Base-by-base conservation (phyloP, 2,329 filamentous ascomycete genomes). In the Stachybotrys echinatus region DNA sequence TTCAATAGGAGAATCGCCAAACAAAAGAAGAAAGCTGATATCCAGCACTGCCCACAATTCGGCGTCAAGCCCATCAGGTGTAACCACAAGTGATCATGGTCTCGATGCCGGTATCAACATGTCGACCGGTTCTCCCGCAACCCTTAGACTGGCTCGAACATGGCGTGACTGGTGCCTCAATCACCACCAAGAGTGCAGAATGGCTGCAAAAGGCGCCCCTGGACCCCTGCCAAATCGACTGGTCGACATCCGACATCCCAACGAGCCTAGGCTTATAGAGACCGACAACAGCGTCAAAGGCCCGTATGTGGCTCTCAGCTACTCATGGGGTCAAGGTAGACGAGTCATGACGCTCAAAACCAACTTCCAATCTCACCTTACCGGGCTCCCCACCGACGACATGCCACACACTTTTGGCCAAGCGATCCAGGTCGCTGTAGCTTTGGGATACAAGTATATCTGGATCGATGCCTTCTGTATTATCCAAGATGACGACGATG, bases 401-500 rank as follows among this genome's bases (percentile, higher is more conserved):
- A 17, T 52, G 1, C 52, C 52, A 8, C 38, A 43, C 22, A 54
- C 50, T 1, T 50, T 52, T 43, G 45, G 42, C 23, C 45, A 54
- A 12, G 45, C 52, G 2, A 49, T 54, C 6, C 21, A 45, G 7
- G 48, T 48, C 20, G 23, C 48, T 6, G 7, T 51, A 49, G 48
- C 8, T 2, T 44, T 52, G 2, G 22, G 42, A 5, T 54, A 50
- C 38, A 53, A 45, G 6, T 50, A 52, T 19, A 34, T 46, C 14
- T 46, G 44, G 44, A 46, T 46, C 14, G 44, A 46, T 10, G 23
- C 23, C 17, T 46, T 46, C 23, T 46, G 44, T 23, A 46, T 46
- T n/a, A 37, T 23, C 63, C 59, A 49, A 68, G 22, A 49, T 23
- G 23, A 49, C 47, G 14, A 27, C 0, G 21, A 49, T 3, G 54